Evolutionary conservation across 2,329 filamentous ascomycete genomes (phyloP), one percentile per base, ranked within the genome.

Genomic region (Fusarium sp.): DNA sequence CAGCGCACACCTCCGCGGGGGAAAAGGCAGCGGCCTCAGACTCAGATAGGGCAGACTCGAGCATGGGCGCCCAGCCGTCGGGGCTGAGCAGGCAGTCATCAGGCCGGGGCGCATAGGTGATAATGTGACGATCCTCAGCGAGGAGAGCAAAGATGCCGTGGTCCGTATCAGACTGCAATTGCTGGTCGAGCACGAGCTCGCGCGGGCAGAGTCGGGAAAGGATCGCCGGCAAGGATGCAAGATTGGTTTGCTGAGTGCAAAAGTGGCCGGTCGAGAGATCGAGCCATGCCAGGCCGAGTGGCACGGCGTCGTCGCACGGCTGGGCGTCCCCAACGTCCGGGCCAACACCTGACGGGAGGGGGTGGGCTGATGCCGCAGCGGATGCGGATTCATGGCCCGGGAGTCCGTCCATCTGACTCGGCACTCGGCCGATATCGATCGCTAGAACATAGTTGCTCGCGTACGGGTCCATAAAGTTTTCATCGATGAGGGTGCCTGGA

Each of bases 191-290:
- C 4, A 99, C 89, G 60, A 98, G 91, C 81, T 99, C 97, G 52
- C 93, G 89, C 2, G 97, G 95, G 20, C 91, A 91, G 72, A 98
- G 93, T 29, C 96, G 91, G 31, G 95, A 93, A 60, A 98, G 86
- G 22, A 93, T 91, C 11, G 95, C 95, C n/a, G 94, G 88, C 6
- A 99, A 85, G 64, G 92, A 91, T 59, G 89, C 86, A 9, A 95
- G 83, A 22, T 92, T 91, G 1, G 93, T 92, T 20, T 86, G 86
- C 80, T 98, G 95, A 0, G 95, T 98, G 79, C 92, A 95, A 83
- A 99, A 99, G 78, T 96, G 94, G 16, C 97, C 97, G 4, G 97
- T 99, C 10, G 97, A 98, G 29, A 98, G 85, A 82, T 99, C 97
- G 56, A 98, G 86, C 97, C 97, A 99, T 45, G 97, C 94, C 59